Base-by-base conservation (phyloP, 331 rosid species). In the Erythrophleum ivorense region DNA sequence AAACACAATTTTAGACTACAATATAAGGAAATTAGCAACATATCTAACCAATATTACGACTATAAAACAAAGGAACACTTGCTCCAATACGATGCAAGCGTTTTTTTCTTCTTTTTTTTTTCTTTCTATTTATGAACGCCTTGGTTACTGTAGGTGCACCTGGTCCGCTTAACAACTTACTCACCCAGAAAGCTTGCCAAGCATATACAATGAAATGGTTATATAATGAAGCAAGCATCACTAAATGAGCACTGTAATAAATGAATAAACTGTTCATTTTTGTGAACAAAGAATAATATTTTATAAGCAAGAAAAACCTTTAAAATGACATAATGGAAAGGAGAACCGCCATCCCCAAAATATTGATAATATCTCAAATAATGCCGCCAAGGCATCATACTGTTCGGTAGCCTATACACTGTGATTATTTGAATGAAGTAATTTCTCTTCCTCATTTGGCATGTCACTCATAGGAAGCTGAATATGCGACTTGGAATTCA, bases 391-490 rank as follows among this genome's bases (percentile, higher is more conserved):
- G 67, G 83, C 70, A 80, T 71, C 60, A 31, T 14, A 16, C 59
- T 7, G 59, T 48, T 71, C 60, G 13, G 7, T 40, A 36, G 87
- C 12, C 91, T 94, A 94, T 87, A 88, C 94, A 88, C 49, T 88
- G 88, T 88, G 88, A 80, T 84, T 83, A 73, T 24, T 75, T 18
- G 97, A 87, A 81, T 12, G 84, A 70, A 96, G 97, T 68, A 96
- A 87, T 45, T 89, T 84, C 76, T 90, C 93, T 81, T 92, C 97
- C 82, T 91, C 97, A 1, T 63, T 88, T 41, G 99, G 82, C 69
- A 73, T 64, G 71, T 90, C 97, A 66, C 15, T 68, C 72, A 29
- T 34, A 21, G 97, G 58, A 79, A 88, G 88, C 84, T 92, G 98
- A 49, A 80, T 36, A 80, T 87, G 91, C 38, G 92, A 85, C 75